Percentiles rank a stretch among this genome's conserved stretches.
These are phyloP conservation scores for Opeltia flavorubescens DNA, from an alignment of 495 filamentous ascomycete genomes.

Conservation along the genomic window DNA sequence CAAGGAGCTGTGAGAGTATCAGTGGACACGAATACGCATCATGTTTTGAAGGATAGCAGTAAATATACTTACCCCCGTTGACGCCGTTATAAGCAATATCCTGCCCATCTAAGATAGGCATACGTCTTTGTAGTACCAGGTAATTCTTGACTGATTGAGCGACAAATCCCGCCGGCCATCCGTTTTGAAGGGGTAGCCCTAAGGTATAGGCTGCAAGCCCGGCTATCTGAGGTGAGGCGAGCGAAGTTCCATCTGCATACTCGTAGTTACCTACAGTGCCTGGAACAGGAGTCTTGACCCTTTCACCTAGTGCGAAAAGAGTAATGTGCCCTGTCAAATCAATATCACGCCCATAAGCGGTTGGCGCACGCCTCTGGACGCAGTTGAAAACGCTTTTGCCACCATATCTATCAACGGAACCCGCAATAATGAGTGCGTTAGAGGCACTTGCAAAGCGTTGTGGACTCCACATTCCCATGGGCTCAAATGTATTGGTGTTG, in stretches of 20 bases:
- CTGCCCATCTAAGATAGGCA: too few species aligned
- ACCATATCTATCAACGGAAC: background rate
- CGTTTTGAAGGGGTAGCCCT: background rate
- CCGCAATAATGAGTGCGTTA: background rate
- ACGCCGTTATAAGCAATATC: too few species aligned
- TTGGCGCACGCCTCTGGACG: background rate
- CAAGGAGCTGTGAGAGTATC: too few species aligned
- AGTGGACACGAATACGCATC: too few species aligned
- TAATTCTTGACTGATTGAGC: background rate
- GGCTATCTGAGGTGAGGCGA: background rate
- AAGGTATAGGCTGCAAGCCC: background rate
- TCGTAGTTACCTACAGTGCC: background rate
- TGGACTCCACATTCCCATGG: background rate
- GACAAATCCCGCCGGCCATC: background rate
- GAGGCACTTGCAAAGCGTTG: background rate
- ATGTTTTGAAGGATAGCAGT: too few species aligned
- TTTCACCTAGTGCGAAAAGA: background rate
- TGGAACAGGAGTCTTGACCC: background rate
- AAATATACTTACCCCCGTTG: too few species aligned
- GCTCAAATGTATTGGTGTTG: too few species aligned
- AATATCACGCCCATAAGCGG: background rate
- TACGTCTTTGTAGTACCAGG: too few species aligned
- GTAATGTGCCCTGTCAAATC: background rate
- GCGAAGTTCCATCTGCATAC: background rate
- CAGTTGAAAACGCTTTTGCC: background rate